Percentiles rank a stretch among this genome's conserved stretches.
phyloP scores from a whole-genome alignment of 345 rosid species.

The Hibiscus mutabilis region DNA sequence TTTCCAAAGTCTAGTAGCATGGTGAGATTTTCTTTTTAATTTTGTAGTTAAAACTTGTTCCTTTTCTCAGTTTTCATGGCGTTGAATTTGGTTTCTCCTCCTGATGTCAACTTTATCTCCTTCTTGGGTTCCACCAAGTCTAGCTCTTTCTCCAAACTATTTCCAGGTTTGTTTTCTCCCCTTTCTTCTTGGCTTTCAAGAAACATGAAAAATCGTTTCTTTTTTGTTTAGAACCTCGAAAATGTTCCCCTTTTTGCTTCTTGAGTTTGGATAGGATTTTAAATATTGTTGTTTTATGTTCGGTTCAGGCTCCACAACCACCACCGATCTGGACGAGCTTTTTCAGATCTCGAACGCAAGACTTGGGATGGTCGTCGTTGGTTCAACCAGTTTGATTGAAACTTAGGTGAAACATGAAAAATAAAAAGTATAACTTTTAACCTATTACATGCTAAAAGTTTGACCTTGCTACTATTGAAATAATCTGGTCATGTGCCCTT shows the following conservation, averaged over 20 bases:
- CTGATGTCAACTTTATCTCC: constrained; percentile 51
- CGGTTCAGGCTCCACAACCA: constrained; percentile 38
- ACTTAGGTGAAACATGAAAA: constrained; percentile 64
- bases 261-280: background rate
- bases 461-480: background rate
- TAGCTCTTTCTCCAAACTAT: constrained; percentile 34
- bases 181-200: background rate
- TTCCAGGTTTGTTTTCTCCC: constrained; percentile 35
- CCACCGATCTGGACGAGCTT: constrained; percentile 98
- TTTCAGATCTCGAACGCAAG: constrained; percentile 49
- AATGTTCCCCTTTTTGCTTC: background rate
- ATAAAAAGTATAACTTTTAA: background rate
- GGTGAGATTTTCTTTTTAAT: background rate
- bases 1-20: background rate
- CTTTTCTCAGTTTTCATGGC: constrained; percentile 34
- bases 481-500: background rate
- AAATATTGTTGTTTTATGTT: constrained; percentile 31
- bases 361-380: constrained; percentile 86
- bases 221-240: background rate
- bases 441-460: background rate
- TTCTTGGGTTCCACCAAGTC: constrained; percentile 58
- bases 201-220: background rate
- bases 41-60: background rate
- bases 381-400: constrained; percentile 97
- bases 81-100: constrained; percentile 53